Base-by-base conservation (phyloP, 768 basidiomycete species). In the Lactarius trivialis region DNA sequence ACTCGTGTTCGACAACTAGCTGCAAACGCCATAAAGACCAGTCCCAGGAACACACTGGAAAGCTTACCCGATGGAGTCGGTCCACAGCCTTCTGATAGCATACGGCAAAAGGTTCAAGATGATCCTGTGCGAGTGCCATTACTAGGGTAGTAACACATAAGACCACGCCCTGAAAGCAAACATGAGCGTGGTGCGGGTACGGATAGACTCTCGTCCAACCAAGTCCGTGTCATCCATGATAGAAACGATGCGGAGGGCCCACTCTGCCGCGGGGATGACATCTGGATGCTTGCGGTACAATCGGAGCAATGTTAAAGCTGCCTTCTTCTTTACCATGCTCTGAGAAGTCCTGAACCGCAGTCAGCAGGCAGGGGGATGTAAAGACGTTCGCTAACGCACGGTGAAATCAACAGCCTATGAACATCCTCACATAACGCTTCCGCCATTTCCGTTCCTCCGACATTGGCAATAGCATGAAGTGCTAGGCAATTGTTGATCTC, bases 361-460 rank as follows among this genome's bases (percentile, higher is more conserved):
- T 71, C 8, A 69, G 61, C 33, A 71, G 41, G 66, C 62, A 28
- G 8, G 19, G 32, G 52, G 58, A 24, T 57, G 41, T 55, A 52
- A 45, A 14, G 36, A 7, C 36, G 54, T 30, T 50, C 48, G 36
- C 28, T 11, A 14, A 75, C 82, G 69, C 71, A 98, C 96, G 93
- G 92, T 64, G 93, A 96, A 67, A 99, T 98, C 56, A 99, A 78
- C 24, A 97, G 76, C 53, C 95, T 83, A 74, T 98, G 96, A 1
- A 99, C 97, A 69, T 96, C 94, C 69, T 92, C 91, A 11, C 83
- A 86, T 49, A 99, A 79, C 7, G 94, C 89, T 72, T 99, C 97
- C 8, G 97, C 96, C 93, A 99, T 99, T 74, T 98, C 97, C 69
- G 89, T 90, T 45, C 95, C 91, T 51, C 97, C 97, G 26, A 99